phyloP scores from a whole-genome alignment of 129 eudicot species.

The Flaveria bidentis region DNA sequence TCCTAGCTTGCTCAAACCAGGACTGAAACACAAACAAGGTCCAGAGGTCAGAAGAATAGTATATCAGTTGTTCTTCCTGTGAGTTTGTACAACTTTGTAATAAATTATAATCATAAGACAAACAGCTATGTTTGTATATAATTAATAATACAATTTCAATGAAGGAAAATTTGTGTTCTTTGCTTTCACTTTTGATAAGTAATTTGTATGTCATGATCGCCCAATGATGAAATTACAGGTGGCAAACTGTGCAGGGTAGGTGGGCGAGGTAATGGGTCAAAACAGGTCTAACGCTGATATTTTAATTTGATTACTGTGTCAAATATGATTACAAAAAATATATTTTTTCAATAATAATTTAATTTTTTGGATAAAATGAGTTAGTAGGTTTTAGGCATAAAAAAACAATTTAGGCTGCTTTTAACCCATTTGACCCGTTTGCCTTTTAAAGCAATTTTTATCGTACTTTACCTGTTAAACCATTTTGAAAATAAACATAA shows the following conservation, averaged over 20 bases:
- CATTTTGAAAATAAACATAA: not conserved
- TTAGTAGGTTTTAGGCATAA: too few relatives aligned
- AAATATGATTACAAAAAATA: too few relatives aligned
- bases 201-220: slow-evolving; percentile 9
- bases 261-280: not conserved
- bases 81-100: slow-evolving; percentile 34
- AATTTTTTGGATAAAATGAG: too few relatives aligned
- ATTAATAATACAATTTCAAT: slow-evolving; percentile 18
- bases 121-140: slow-evolving; percentile 28
- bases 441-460: not conserved
- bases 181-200: slow-evolving; percentile 2
- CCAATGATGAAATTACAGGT: not conserved
- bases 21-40: slow-evolving; percentile 8
- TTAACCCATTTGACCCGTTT: not conserved
- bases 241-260: not conserved
- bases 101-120: slow-evolving; percentile 6
- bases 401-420: too few relatives aligned
- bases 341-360: too few relatives aligned
- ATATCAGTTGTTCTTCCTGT: slow-evolving; percentile 14
- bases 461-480: not conserved
- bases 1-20: not conserved
- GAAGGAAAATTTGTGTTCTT: slow-evolving; percentile 12
- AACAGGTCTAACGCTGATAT: not conserved
- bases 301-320: not conserved
- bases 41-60: slow-evolving; percentile 1